A percentile compares a stretch with the other conserved stretches of the same genome.
phyloP scores from a whole-genome alignment of 106 monocot species.

The Phalaenopsis equestris region DNA sequence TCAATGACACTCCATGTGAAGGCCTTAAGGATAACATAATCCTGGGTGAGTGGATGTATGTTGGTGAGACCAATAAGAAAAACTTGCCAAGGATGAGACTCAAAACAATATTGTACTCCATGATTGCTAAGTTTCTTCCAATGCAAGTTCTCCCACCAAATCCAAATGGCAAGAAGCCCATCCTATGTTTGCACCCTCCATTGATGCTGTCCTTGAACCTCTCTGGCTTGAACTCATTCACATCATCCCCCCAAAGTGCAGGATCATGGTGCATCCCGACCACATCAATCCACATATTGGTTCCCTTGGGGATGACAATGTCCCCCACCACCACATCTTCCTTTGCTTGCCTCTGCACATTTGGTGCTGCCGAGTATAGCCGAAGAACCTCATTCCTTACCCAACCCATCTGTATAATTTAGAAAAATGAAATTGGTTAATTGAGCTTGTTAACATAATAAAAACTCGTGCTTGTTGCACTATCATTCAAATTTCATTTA shows the following conservation, averaged over 20 bases:
- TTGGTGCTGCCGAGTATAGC: slow-evolving; percentile 61
- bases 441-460: no score
- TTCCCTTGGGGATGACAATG: slow-evolving; percentile 49
- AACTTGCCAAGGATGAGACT: slow-evolving; percentile 46
- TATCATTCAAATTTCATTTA: no score
- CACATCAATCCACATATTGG: slow-evolving; percentile 70
- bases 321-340: slow-evolving; percentile 41
- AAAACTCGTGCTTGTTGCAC: no score
- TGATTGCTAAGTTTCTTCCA: slow-evolving; percentile 47
- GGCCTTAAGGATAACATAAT: slow-evolving; percentile 54
- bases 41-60: slow-evolving; percentile 41
- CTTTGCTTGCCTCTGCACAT: slow-evolving; percentile 50
- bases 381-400: slow-evolving; percentile 59
- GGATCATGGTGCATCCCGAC: slow-evolving; percentile 73
- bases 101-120: slow-evolving; percentile 66
- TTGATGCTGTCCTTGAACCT: slow-evolving; percentile 33
- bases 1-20: slow-evolving; percentile 38
- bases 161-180: slow-evolving; percentile 76
- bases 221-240: slow-evolving; percentile 63
- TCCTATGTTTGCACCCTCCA: slow-evolving; percentile 63
- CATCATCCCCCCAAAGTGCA: slow-evolving; percentile 67
- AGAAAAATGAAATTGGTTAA: neutral
- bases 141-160: slow-evolving; percentile 62
- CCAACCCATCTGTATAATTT: slow-evolving; percentile 53
- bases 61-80: slow-evolving; percentile 25